Conservation (phyloP, 257 asterid species). For the Nicotiana knightiana region DNA sequence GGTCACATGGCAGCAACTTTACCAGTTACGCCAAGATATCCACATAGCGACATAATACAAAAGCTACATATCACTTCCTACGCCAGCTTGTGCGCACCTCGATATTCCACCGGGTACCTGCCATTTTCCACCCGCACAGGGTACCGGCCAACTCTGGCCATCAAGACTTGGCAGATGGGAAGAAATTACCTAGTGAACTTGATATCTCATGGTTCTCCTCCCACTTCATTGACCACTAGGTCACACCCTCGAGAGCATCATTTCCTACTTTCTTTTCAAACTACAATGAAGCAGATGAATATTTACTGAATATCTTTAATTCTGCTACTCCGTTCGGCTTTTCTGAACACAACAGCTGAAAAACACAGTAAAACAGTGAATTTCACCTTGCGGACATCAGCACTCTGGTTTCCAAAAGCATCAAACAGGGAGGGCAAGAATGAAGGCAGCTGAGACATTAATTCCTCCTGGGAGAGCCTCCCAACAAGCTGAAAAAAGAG, state of each 20-base stretch:
- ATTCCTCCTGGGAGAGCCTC: conserved; percentile 86
- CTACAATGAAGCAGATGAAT: not conserved
- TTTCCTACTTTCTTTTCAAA: not conserved
- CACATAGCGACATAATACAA: not conserved
- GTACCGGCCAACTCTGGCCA: too few species aligned
- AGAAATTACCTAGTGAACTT: too few species aligned
- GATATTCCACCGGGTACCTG: too few species aligned
- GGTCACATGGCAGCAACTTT: too few species aligned
- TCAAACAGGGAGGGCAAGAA: conserved; percentile 95
- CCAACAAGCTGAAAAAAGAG: conserved; percentile 72
- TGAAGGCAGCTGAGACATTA: conserved; percentile 76
- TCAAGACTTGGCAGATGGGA: too few species aligned
- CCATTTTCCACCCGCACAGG: too few species aligned
- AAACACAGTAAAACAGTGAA: not conserved
- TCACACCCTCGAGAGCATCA: too few species aligned
- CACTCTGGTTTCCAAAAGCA: conserved; percentile 96
- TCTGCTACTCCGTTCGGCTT: not conserved
- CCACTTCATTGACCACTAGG: too few species aligned
- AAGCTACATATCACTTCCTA: not conserved
- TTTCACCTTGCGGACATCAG: conserved; percentile 95
- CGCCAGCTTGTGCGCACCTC: too few species aligned
- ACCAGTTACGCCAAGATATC: not conserved
- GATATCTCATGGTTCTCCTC: too few species aligned
- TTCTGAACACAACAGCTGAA: not conserved
- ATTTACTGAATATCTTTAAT: not conserved